Percentiles rank a stretch among this genome's conserved stretches.
Conservation (phyloP, 768 basidiomycete species). For the Cyclocybe cylindracea region DNA sequence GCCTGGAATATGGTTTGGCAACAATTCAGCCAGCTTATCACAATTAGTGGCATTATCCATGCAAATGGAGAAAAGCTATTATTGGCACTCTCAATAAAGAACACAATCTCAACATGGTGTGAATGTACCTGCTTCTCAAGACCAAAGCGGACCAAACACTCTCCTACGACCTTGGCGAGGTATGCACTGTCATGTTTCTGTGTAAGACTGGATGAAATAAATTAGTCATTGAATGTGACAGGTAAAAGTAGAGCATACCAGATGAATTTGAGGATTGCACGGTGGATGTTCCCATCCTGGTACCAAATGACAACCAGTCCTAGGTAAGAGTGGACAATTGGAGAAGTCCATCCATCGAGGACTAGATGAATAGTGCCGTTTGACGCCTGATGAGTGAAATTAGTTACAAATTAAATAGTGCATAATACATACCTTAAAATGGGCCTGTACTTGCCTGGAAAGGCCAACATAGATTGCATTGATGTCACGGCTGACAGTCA, state of each 20-base stretch:
- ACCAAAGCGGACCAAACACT: slow-evolving; percentile 27
- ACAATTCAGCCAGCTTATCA: slow-evolving; percentile 21
- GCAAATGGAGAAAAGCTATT: slow-evolving; percentile 25
- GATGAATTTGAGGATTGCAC: no score
- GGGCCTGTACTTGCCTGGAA: slow-evolving; percentile 15
- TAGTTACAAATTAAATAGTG: slow-evolving; percentile 1
- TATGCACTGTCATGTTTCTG: slow-evolving; percentile 28
- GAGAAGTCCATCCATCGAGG: no score
- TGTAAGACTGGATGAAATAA: slow-evolving; percentile 21
- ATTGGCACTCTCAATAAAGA: slow-evolving; percentile 3
- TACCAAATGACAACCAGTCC: no score
- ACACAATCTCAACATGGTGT: neutral
- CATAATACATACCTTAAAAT: slow-evolving; percentile 18
- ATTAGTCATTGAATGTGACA: neutral
- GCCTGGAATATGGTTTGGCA: slow-evolving; percentile 17
- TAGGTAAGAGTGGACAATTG: no score
- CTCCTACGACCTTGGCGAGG: slow-evolving; percentile 22
- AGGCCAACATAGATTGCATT: slow-evolving; percentile 17
- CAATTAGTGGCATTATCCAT: slow-evolving; percentile 37
- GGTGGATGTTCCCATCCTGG: no score
- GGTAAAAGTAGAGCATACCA: slow-evolving; percentile 14
- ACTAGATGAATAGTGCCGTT: slow-evolving; percentile 26
- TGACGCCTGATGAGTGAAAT: slow-evolving; percentile 7
- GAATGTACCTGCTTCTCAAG: slow-evolving; percentile 24
- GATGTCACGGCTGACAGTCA: slow-evolving; percentile 24